Evolutionary conservation across 352 stramenopile genomes (phyloP), one percentile per base, ranked within the genome.

Genomic region (Globisporangium emineosum): DNA sequence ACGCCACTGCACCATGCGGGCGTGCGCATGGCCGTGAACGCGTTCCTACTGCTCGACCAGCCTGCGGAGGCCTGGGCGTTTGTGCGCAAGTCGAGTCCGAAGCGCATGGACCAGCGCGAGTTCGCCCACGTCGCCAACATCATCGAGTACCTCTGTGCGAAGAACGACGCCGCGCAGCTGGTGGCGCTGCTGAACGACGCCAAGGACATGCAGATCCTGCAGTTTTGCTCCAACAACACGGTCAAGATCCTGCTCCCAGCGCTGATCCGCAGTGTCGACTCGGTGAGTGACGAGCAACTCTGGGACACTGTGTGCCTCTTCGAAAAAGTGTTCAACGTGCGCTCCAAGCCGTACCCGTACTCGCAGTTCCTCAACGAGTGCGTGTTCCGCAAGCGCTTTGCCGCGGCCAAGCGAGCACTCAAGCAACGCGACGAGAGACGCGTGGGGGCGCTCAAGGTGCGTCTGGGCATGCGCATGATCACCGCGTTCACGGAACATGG

Each of bases 21-120:
- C 35, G 63, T 89, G n/a, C 74, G 69, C 21, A 86, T 86, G 70
- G 76, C 62, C 33, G 75, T 79, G 33, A 89, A 91, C 65, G 79
- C 72, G 21, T 57, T 80, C 12, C 69, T 91, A 49, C 52, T 89
- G 21, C 69, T 85, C 29, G 70, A 84, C n/a, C 69, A 83, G 25
- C 73, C 70, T 2, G 63, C 57, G 0, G 63, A 73, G 19, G 82
- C 79, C 1, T 81, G 71, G 76, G 67, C 49, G 40, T 60, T 89
- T 30, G 66, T 88, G 55, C 65, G 71, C 13, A 56, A 70, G 45
- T 66, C 68, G 35, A 43, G 29, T 79, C 69, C 42, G 47, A 67
- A 43, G 6, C 23, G 63, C 17, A 61, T 75, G 25, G 68, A 79
- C 21, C 25, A 61, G 57, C 51, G 62, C 13, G 70, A 73, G 9